A percentile compares a stretch with the other conserved stretches of the same genome.
These are phyloP conservation scores for Penicillium bovifimosum DNA, from an alignment of 495 filamentous ascomycete genomes.

Conservation along the genomic window DNA sequence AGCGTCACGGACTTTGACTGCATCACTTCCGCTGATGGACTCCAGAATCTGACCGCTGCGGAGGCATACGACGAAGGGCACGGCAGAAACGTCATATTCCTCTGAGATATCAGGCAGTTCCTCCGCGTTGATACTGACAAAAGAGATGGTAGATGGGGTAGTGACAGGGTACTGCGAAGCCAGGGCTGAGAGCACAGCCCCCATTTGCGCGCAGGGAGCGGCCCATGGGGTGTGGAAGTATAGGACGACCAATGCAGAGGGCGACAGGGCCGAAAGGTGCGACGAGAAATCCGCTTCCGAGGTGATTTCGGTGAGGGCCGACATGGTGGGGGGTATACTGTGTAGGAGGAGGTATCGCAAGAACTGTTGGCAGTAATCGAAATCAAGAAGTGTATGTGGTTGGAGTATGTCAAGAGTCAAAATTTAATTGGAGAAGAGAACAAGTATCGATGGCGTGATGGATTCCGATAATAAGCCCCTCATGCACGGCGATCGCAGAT, in stretches of 20 bases:
- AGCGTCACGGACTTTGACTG: constrained; percentile 68
- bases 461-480: not conserved
- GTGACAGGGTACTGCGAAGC: constrained; percentile 71
- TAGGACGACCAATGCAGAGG: constrained; percentile 67
- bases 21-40: constrained; percentile 81
- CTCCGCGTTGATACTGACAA: constrained; percentile 85
- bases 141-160: constrained; percentile 61
- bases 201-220: constrained; percentile 92
- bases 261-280: constrained; percentile 56
- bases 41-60: constrained; percentile 66
- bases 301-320: constrained; percentile 67
- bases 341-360: constrained; percentile 7
- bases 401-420: not conserved
- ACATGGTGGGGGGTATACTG: constrained; percentile 54
- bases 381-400: not conserved
- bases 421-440: not conserved
- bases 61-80: constrained; percentile 83
- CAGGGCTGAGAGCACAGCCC: constrained; percentile 75
- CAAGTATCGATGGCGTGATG: constrained; percentile 22
- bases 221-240: constrained; percentile 97
- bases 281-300: constrained; percentile 61
- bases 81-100: constrained; percentile 84
- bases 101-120: constrained; percentile 83
- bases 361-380: constrained; percentile 1
- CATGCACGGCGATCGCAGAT: constrained; percentile 22